Evolutionary conservation across 202 grass and related monocot species (phyloP).

Genomic region (Setaria viridis): DNA sequence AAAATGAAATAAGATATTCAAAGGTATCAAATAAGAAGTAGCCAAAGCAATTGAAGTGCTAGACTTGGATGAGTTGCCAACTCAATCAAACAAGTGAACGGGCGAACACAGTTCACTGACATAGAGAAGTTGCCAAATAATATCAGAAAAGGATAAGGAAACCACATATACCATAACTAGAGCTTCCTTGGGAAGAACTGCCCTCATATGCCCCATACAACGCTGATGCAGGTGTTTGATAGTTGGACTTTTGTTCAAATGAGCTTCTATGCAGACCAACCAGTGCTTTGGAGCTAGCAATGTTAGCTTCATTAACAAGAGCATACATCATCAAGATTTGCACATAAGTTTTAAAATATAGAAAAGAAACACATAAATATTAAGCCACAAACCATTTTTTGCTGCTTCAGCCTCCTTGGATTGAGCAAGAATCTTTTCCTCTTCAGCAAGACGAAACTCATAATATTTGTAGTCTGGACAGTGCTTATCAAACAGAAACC

Average conservation of each 20-base stretch:
- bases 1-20: conserved; percentile 18
- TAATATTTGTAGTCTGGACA: conserved; percentile 96
- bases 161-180: conserved; percentile 45
- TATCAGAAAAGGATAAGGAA: conserved; percentile 4
- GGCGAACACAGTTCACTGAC: background rate
- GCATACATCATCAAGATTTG: conserved; percentile 24
- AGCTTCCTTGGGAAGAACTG: conserved; percentile 59
- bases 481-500: conserved; percentile 94
- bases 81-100: conserved; percentile 26
- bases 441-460: conserved; percentile 71
- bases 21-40: background rate
- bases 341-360: conserved; percentile 5
- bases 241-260: conserved; percentile 70
- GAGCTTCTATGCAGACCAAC: conserved; percentile 56
- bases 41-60: background rate
- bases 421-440: conserved; percentile 73
- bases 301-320: conserved; percentile 48
- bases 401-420: conserved; percentile 65
- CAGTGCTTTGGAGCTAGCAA: conserved; percentile 54
- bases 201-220: conserved; percentile 78
- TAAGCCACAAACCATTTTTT: conserved; percentile 52
- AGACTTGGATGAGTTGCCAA: conserved; percentile 3
- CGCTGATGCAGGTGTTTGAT: conserved; percentile 83
- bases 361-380: background rate
- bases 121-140: background rate